Evolutionary conservation across 2,329 filamentous ascomycete species (phyloP).

Genomic region (Didymella sp.): DNA sequence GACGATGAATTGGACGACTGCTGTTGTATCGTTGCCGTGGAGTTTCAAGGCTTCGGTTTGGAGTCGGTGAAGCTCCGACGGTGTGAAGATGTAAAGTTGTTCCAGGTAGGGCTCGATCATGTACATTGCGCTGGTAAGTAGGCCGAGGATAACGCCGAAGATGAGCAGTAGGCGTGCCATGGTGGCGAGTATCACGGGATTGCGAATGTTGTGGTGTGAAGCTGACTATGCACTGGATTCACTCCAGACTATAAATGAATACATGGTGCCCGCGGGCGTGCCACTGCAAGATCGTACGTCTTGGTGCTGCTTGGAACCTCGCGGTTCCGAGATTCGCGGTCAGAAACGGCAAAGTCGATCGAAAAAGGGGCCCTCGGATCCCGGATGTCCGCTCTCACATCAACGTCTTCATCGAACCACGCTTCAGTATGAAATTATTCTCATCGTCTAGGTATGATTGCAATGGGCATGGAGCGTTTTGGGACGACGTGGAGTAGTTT

Average conservation of each 20-base stretch:
- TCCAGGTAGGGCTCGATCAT: conserved; percentile 38
- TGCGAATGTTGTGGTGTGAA: background rate
- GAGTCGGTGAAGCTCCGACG: conserved; percentile 71
- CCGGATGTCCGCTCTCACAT: background rate
- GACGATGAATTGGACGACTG: conserved; percentile 74
- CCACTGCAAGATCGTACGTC: background rate
- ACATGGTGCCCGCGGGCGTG: background rate
- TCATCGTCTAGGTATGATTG: no score
- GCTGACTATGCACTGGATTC: no score
- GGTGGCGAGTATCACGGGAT: background rate
- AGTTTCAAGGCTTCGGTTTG: conserved; percentile 65
- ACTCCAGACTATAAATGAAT: background rate
- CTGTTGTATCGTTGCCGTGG: conserved; percentile 77
- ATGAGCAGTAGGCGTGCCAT: conserved; percentile 32
- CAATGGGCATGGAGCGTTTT: no score
- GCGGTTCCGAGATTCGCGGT: background rate
- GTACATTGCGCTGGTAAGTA: conserved; percentile 37
- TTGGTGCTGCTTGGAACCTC: background rate
- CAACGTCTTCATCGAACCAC: background rate
- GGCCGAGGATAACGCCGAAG: conserved; percentile 33
- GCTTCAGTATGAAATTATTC: no score
- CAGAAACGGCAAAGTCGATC: background rate
- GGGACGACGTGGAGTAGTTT: no score
- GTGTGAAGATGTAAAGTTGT: conserved; percentile 76
- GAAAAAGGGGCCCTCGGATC: background rate